Conservation (phyloP, 345 rosid species). For the Eucalyptus fibrosa region DNA sequence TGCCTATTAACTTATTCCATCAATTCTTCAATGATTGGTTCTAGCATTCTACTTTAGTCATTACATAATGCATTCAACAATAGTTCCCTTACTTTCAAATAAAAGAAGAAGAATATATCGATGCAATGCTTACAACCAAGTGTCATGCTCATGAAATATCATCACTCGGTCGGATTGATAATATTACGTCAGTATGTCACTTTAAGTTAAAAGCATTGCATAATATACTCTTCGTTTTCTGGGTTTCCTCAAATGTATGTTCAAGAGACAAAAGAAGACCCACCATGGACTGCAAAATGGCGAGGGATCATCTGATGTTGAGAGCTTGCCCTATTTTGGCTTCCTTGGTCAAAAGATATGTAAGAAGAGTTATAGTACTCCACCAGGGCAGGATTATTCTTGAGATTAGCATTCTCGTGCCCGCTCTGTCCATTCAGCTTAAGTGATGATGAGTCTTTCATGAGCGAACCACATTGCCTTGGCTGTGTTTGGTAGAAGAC, state of each 20-base stretch:
- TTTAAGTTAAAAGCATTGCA: not conserved
- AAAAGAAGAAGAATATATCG: not conserved
- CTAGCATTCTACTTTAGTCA: not conserved
- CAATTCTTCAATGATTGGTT: not conserved
- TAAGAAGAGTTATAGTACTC: conserved; percentile 49
- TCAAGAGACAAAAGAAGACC: conserved; percentile 54
- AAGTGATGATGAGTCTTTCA: conserved; percentile 10
- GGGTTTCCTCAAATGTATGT: not conserved
- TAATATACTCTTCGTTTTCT: not conserved
- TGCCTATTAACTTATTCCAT: not conserved
- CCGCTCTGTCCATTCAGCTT: conserved; percentile 19
- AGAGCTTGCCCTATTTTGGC: conserved; percentile 30
- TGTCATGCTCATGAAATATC: not conserved
- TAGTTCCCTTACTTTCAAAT: not conserved
- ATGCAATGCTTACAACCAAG: not conserved
- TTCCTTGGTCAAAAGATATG: conserved; percentile 58
- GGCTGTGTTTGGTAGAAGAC: conserved; percentile 98
- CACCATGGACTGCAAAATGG: conserved; percentile 55
- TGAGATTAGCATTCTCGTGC: conserved; percentile 10
- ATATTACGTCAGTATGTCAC: not conserved
- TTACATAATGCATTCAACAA: not conserved
- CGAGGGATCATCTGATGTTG: conserved; percentile 23
- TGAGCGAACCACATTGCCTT: conserved; percentile 56
- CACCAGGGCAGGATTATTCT: conserved; percentile 10
- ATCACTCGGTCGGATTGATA: not conserved